Evolutionary conservation across 257 asterid species (phyloP), one percentile per base, ranked within the genome.

Genomic region (Ehretia macrophylla): DNA sequence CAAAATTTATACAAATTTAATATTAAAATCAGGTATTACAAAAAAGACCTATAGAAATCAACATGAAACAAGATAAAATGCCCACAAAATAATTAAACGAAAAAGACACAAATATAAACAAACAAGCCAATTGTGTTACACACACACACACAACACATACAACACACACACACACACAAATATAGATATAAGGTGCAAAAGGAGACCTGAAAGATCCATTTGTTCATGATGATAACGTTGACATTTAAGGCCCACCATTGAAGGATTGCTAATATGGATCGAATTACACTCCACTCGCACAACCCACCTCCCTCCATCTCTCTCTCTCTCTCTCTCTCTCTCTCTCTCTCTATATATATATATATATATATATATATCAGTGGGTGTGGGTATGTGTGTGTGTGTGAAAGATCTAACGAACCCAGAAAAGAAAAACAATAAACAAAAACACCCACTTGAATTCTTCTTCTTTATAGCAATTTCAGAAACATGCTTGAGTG

Each of bases 231-330:
- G 68, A 87, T 85, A 17, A 87, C 95, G 58, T 90, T 82, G 65
- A 87, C 95, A 77, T 87, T 87, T 80, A 87, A 87, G 61, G 78
- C 84, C 95, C 95, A 87, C 95, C 95, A 87, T 58, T 87, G 95
- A 55, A 84, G 10, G 59, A 87, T 85, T 17, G 96, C 94, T 55
- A 82, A 58, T 3, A 84, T 14, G 72, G 96, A 78, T 72, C 94
- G 85, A 71, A 87, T 61, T 18, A 75, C 90, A 68, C 65, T 77
- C 96, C 94, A 84, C 42, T 78, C 78, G 39, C 73, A 85, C 70
- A 77, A 14, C 66, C 68, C 48, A 51, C 67, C 70, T 52, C 73
- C 85, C 71, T 87, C 90, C 96, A 82, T 83, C 12, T 40, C 62
- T 19, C 22, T 21, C 55, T 40, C 58, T 39, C 74, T 65, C 73